Conservation (phyloP, 306 rosid species). For the Fragaria ananassa region DNA sequence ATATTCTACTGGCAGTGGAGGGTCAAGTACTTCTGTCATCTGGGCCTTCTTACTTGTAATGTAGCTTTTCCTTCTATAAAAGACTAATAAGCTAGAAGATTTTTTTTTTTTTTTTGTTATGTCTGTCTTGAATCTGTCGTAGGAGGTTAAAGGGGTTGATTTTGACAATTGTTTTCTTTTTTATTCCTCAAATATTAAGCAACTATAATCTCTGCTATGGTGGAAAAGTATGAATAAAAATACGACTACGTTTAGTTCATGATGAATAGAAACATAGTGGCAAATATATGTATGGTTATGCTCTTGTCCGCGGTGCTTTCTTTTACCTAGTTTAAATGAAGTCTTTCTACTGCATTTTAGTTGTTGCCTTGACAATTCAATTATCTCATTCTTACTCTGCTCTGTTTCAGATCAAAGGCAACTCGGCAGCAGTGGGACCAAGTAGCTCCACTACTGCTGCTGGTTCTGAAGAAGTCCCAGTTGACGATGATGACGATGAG, state of each 20-base stretch:
- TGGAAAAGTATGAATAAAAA: neutral
- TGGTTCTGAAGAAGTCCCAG: slow-evolving; percentile 29
- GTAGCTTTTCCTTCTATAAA: no score
- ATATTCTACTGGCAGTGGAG: no score
- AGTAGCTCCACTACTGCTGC: slow-evolving; percentile 45
- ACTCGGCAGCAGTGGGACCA: slow-evolving; percentile 32
- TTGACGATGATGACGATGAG: slow-evolving; percentile 34
- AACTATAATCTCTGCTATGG: neutral
- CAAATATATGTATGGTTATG: neutral
- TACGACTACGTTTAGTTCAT: neutral
- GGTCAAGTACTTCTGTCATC: no score
- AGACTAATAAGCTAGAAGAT: no score
- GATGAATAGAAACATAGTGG: neutral
- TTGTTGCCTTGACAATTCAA: neutral
- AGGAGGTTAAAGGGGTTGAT: neutral
- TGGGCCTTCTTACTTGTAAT: no score
- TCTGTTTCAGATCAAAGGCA: slow-evolving; percentile 23
- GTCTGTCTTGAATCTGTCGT: neutral
- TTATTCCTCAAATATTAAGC: neutral
- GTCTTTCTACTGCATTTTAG: neutral
- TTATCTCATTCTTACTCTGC: neutral
- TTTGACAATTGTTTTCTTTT: neutral
- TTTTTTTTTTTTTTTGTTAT: no score
- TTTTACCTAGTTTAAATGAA: neutral
- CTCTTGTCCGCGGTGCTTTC: neutral